A percentile compares a stretch with the other conserved stretches of the same genome.
phyloP scores from a whole-genome alignment of 441 rosid species.

The Populus hybrid region DNA sequence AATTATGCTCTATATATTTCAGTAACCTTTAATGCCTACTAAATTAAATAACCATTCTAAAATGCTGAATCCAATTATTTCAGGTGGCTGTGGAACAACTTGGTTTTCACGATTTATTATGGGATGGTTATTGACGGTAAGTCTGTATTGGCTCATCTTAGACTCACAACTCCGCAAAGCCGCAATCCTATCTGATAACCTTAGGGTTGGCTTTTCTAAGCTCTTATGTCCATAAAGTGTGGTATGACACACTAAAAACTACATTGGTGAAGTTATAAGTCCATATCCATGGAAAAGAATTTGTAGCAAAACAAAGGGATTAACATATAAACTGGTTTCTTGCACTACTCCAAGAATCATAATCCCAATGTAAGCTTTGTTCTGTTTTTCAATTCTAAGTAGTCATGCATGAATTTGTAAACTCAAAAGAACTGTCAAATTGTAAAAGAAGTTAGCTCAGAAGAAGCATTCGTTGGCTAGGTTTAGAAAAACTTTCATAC shows the following conservation, averaged over 20 bases:
- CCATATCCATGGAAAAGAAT: neutral
- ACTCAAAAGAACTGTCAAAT: neutral
- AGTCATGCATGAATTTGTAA: neutral
- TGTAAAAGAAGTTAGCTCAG: neutral
- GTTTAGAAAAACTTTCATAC: neutral
- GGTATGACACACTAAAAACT: neutral
- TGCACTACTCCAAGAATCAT: neutral
- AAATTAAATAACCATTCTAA: constrained; percentile 4
- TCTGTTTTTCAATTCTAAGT: too few relatives aligned
- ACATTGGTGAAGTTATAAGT: neutral
- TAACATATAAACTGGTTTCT: neutral
- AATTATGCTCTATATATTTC: neutral
- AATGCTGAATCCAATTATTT: constrained; percentile 14
- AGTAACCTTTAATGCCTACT: neutral
- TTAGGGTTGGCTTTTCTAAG: neutral
- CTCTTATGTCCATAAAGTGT: neutral
- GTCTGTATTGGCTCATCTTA: constrained; percentile 9
- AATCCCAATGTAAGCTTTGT: neutral
- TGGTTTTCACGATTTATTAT: constrained; percentile 76
- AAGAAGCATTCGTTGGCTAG: neutral
- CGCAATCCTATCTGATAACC: neutral
- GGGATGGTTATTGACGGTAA: constrained; percentile 69
- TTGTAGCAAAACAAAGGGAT: neutral
- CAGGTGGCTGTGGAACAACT: constrained; percentile 79
- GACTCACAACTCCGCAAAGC: neutral